A percentile compares a stretch with the other conserved stretches of the same genome.
Evolutionary conservation across 2,329 filamentous ascomycete species (phyloP).

Genomic region (Xenosphaeropsis pyriputrescens): DNA sequence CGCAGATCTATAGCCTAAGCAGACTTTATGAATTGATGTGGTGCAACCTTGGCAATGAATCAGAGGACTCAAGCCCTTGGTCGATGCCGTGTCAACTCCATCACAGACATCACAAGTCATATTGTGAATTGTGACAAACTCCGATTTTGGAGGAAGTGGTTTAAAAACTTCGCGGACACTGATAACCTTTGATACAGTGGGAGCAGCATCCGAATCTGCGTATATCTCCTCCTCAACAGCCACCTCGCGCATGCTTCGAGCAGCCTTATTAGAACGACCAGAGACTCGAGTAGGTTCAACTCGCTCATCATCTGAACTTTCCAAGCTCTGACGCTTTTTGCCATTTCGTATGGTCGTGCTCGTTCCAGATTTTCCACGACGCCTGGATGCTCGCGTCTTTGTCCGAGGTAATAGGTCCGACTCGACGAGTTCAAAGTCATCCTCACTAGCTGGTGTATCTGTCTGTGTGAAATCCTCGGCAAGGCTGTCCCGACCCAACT

Average conservation of each 20-base stretch:
- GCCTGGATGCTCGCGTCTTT: background rate
- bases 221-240: constrained; percentile 35
- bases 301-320: constrained; percentile 6
- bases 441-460: background rate
- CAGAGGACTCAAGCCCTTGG: constrained; percentile 45
- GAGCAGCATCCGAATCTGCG: constrained; percentile 28
- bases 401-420: background rate
- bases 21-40: constrained; percentile 66
- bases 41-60: constrained; percentile 89
- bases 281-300: constrained; percentile 17
- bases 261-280: constrained; percentile 14
- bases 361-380: background rate
- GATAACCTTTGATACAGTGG: constrained; percentile 34
- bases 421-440: background rate
- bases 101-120: constrained; percentile 59
- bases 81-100: constrained; percentile 31
- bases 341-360: background rate
- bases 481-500: constrained; percentile 11
- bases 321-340: background rate
- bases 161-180: constrained; percentile 65
- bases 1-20: constrained; percentile 56
- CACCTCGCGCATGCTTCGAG: constrained; percentile 27
- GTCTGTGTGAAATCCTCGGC: background rate
- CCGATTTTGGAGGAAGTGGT: constrained; percentile 39
- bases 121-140: constrained; percentile 58